These are phyloP conservation scores for Butyriboletus loyo DNA, from an alignment of 768 basidiomycete species.

Conservation along the genomic window DNA sequence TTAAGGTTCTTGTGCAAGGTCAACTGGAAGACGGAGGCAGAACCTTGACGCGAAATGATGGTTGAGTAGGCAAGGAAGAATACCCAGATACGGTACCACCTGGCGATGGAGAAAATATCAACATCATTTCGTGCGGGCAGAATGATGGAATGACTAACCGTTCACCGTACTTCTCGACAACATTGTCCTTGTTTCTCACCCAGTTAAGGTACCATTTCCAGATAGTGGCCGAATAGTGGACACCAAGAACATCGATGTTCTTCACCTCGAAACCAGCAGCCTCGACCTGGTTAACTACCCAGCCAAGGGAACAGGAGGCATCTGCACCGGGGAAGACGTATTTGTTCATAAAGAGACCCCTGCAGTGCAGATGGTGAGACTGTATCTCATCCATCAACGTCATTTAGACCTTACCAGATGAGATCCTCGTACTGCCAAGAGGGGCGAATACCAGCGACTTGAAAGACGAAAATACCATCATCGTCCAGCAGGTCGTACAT, in stretches of 20 bases:
- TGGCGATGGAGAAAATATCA: conserved; percentile 1
- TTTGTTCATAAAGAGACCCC: conserved; percentile 97
- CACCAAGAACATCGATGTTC: conserved; percentile 93
- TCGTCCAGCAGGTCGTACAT: conserved; percentile 93
- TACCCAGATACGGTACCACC: conserved; percentile 92
- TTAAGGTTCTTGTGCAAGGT: conserved; percentile 98
- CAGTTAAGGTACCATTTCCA: conserved; percentile 97
- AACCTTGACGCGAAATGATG: conserved; percentile 87
- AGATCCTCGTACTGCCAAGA: conserved; percentile 99
- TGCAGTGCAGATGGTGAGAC: conserved; percentile 23
- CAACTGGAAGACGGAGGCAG: conserved; percentile 93
- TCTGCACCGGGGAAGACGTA: conserved; percentile 99
- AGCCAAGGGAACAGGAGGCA: conserved; percentile 91
- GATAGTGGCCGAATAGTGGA: conserved; percentile 92
- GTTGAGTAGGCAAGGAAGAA: conserved; percentile 94
- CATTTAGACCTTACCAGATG: conserved; percentile 59
- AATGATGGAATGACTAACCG: conserved; percentile 33
- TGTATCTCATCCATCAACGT: too few species aligned
- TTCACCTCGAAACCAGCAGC: conserved; percentile 94
- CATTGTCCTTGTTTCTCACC: conserved; percentile 88
- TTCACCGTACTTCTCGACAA: conserved; percentile 86
- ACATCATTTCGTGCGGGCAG: background rate
- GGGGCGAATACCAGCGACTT: conserved; percentile 95
- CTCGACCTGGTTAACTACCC: conserved; percentile 89
- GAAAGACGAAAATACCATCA: conserved; percentile 91